Percentiles rank a stretch among this genome's conserved stretches.
Evolutionary conservation across 345 rosid species (phyloP).

Genomic region (Toxicodendron radicans): DNA sequence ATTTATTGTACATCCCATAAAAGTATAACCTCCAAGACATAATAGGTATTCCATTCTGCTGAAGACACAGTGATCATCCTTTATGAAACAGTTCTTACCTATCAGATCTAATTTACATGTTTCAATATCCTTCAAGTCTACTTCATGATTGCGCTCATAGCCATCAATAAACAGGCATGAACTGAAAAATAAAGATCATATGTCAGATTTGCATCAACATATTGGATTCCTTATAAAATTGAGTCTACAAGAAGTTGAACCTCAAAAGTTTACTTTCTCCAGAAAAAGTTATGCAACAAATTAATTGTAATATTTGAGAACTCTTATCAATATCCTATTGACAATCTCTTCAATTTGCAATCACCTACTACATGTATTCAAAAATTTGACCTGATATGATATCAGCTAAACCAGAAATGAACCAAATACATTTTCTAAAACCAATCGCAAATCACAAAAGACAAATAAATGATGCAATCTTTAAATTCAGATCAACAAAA

Average conservation of each 20-base stretch:
- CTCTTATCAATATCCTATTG: not conserved
- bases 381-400: not conserved
- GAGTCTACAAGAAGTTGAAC: constrained; percentile 6
- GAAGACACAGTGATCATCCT: not conserved
- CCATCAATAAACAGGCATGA: constrained; percentile 70
- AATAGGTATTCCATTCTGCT: not conserved
- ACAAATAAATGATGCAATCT: not conserved
- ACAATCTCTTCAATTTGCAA: not conserved
- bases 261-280: not conserved
- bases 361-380: not conserved
- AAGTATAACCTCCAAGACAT: not conserved
- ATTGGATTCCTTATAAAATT: not conserved
- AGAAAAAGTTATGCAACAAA: not conserved
- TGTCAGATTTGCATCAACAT: constrained; percentile 10
- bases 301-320: not conserved
- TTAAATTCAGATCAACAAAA: not conserved
- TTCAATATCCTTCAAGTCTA: constrained; percentile 59
- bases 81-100: constrained; percentile 40
- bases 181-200: constrained; percentile 37
- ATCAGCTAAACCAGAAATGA: not conserved
- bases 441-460: not conserved
- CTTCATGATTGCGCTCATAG: constrained; percentile 52
- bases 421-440: not conserved
- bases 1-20: not conserved
- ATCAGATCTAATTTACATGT: constrained; percentile 58